These are phyloP conservation scores for Schizosaccharomyces lindneri DNA, from an alignment of 805 yeast genomes.

Conservation along the genomic window DNA sequence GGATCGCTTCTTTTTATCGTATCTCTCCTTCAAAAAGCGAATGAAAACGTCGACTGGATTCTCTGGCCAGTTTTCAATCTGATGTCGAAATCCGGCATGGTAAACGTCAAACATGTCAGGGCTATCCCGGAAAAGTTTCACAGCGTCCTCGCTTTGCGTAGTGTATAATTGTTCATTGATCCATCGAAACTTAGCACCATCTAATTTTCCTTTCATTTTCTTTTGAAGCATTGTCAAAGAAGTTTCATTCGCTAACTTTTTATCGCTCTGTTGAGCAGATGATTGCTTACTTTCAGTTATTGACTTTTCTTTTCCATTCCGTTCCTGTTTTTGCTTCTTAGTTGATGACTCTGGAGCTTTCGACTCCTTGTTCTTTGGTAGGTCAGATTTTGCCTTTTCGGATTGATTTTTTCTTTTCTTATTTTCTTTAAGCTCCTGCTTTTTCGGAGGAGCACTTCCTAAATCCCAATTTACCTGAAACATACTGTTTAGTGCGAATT, in stretches of 20 bases:
- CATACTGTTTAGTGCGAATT: background rate
- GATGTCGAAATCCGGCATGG: slow-evolving; percentile 84
- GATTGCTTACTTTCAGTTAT: too few relatives aligned
- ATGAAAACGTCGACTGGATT: slow-evolving; percentile 89
- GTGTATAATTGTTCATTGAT: slow-evolving; percentile 94
- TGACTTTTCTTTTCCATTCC: background rate
- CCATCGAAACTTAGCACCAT: slow-evolving; percentile 94
- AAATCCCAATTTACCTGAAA: background rate
- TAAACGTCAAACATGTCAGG: slow-evolving; percentile 83
- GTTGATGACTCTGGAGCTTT: background rate
- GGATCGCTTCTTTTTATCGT: slow-evolving; percentile 27
- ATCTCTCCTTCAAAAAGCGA: slow-evolving; percentile 26
- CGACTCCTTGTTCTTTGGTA: background rate
- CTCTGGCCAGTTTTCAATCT: slow-evolving; percentile 94
- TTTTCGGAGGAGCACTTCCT: background rate
- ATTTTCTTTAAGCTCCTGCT: background rate
- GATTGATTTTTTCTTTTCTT: background rate
- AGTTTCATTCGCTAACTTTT: background rate
- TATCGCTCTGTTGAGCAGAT: background rate
- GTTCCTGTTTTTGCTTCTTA: background rate
- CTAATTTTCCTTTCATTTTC: slow-evolving; percentile 81
- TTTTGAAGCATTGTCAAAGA: slow-evolving; percentile 70
- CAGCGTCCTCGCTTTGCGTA: slow-evolving; percentile 50
- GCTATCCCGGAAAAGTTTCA: slow-evolving; percentile 44
- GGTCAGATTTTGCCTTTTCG: background rate